Base-by-base conservation (phyloP, 257 asterid genomes). In the Anisodus tanguticus region DNA sequence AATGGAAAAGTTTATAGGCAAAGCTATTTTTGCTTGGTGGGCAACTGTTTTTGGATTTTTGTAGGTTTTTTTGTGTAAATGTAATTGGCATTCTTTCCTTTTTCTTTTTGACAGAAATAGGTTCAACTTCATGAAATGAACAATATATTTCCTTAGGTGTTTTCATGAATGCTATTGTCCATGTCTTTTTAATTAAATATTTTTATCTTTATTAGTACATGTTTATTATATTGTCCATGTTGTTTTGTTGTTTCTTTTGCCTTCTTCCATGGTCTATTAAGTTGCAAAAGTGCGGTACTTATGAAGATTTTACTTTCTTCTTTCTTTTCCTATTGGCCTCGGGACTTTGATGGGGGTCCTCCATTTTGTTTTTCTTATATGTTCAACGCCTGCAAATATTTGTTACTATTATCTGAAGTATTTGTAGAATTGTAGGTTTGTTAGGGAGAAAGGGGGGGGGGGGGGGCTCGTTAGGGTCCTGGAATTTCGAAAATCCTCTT, bases 31-130 rank as follows among this genome's bases (percentile, higher is more conserved):
- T 76, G 63, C 62, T 51, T 51, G 62, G 22, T 19, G 62, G 41
- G 60, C 37, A 47, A 76, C 45, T 76, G 81, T 76, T 51, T 22
- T 49, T 22, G 9, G 47, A 0, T 59, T 59, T 59, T 13, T 57
- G 19, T 57, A 13, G n/a, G n/a, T 72, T 26, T 74, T 49, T 35
- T 51, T 76, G 2, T 51, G 63, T 76, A 76, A 76, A 76, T 76
- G 62, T 26, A 51, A 26, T 53, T 76, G 47, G 81, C 47, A 10
- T 15, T 26, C 45, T 26, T 60, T 31, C 64, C 41, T 26, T 76
- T 76, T 76, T 26, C 53, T 69, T n/a, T 76, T 76, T 6, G 19
- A 53, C 47, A 76, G 63, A 76, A 76, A 76, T 76, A 76, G 81
- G 47, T 76, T 13, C 81, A 51, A 76, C 26, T 76, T 51, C 47